phyloP scores from a whole-genome alignment of 2,329 filamentous ascomycete species.

The Metarhizium guizhouense region DNA sequence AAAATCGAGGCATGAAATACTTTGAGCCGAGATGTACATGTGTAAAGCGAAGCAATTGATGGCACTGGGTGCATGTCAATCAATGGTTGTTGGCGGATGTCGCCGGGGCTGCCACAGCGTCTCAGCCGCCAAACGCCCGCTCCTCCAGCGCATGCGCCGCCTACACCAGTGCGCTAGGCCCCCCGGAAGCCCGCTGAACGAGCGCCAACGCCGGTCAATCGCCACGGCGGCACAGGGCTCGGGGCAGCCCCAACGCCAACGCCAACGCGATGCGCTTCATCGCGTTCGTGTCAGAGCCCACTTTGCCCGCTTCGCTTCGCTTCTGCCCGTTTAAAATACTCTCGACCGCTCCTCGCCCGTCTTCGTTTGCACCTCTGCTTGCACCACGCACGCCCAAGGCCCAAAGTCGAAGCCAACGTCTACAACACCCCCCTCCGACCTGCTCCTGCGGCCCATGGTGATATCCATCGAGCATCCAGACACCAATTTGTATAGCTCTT shows the following conservation, averaged over 20 bases:
- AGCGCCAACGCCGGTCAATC: no score
- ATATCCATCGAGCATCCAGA: neutral
- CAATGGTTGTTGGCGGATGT: no score
- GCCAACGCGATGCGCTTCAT: slow-evolving; percentile 10
- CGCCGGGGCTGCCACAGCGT: no score
- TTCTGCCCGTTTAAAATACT: slow-evolving; percentile 1
- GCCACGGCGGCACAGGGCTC: no score
- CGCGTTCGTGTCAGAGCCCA: slow-evolving; percentile 12
- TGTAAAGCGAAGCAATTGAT: no score
- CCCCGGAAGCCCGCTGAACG: no score
- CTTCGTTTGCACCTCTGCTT: neutral
- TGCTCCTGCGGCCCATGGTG: neutral
- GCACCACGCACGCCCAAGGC: slow-evolving; percentile 1
- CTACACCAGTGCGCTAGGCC: no score
- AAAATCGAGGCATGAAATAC: no score
- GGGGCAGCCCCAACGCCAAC: slow-evolving; percentile 5
- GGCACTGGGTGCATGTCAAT: no score
- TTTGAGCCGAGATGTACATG: no score
- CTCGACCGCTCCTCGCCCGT: neutral
- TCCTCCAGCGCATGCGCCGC: no score
- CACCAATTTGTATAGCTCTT: neutral
- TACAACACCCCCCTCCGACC: neutral
- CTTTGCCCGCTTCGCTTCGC: neutral
- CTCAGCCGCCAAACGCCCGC: no score
- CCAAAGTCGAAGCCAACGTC: neutral